phyloP scores from a whole-genome alignment of 1,284 basidiomycete genomes.

The Sanghuangporus baumii region DNA sequence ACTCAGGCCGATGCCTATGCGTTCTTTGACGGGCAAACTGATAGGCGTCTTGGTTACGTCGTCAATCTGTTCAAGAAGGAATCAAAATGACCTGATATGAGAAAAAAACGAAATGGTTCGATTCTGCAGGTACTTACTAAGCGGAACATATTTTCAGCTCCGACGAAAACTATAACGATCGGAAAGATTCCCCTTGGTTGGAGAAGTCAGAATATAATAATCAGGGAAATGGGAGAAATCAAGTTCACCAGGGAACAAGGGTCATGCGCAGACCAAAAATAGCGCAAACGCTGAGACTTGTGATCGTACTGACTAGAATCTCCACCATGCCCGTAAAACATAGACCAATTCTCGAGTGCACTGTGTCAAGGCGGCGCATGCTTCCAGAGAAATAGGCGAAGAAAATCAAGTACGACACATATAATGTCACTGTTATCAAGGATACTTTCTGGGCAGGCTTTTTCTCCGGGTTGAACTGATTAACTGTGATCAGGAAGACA shows the following conservation, averaged over 20 bases:
- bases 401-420: slow-evolving; percentile 76
- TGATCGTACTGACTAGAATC: slow-evolving; percentile 87
- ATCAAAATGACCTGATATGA: slow-evolving; percentile 7
- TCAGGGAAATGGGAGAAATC: background rate
- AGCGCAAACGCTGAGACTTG: slow-evolving; percentile 87
- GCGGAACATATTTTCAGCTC: slow-evolving; percentile 96
- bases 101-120: slow-evolving; percentile 7
- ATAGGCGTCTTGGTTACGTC: slow-evolving; percentile 89
- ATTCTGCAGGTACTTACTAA: slow-evolving; percentile 49
- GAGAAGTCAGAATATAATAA: slow-evolving; percentile 6
- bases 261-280: slow-evolving; percentile 80
- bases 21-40: slow-evolving; percentile 84
- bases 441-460: slow-evolving; percentile 35
- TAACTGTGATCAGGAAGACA: slow-evolving; percentile 1
- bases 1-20: slow-evolving; percentile 85
- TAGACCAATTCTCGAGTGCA: slow-evolving; percentile 89
- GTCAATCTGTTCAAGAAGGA: slow-evolving; percentile 51
- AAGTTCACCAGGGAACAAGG: slow-evolving; percentile 77
- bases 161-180: slow-evolving; percentile 92
- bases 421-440: slow-evolving; percentile 67
- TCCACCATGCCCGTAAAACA: slow-evolving; percentile 93
- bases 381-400: slow-evolving; percentile 75
- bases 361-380: slow-evolving; percentile 73
- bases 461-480: slow-evolving; percentile 28
- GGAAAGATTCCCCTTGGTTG: slow-evolving; percentile 72